phyloP scores from a whole-genome alignment of 2,329 filamentous ascomycete genomes.

The Alternaria atra region DNA sequence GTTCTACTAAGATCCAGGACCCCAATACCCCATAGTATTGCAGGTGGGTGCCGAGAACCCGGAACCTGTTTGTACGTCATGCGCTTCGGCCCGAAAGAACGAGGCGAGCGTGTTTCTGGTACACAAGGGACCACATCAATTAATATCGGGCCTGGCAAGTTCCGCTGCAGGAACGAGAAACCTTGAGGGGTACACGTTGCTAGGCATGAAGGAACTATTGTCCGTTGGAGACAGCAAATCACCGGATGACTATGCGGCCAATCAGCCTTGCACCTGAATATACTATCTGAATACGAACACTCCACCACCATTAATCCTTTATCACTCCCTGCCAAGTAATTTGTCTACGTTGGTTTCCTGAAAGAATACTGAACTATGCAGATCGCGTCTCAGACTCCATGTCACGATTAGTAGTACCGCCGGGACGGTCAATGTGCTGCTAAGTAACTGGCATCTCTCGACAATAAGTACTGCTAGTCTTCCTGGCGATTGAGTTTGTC shows the following conservation, averaged over 20 bases:
- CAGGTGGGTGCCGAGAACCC: neutral
- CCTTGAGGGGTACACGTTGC: neutral
- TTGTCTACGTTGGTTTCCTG: neutral
- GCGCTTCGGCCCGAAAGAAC: constrained; percentile 18
- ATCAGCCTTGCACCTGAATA: neutral
- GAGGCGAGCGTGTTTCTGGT: constrained; percentile 1
- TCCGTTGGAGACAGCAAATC: constrained; percentile 5
- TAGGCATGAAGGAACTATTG: neutral
- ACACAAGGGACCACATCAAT: neutral
- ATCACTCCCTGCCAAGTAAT: neutral
- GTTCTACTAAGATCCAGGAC: neutral
- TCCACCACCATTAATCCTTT: constrained; percentile 2
- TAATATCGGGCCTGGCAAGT: neutral
- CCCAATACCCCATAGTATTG: neutral
- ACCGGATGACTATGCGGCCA: constrained; percentile 1
- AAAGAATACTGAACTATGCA: neutral
- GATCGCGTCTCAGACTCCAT: neutral
- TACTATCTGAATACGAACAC: neutral
- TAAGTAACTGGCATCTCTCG: neutral
- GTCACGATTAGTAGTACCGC: neutral
- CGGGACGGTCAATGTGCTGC: neutral
- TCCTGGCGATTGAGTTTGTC: neutral
- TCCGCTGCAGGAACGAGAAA: neutral
- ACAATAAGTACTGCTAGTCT: neutral
- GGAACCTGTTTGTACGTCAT: constrained; percentile 2